A percentile compares a stretch with the other conserved stretches of the same genome.
These are phyloP conservation scores for Leccinum ochraceum DNA, from an alignment of 768 basidiomycete genomes.

Conservation along the genomic window DNA sequence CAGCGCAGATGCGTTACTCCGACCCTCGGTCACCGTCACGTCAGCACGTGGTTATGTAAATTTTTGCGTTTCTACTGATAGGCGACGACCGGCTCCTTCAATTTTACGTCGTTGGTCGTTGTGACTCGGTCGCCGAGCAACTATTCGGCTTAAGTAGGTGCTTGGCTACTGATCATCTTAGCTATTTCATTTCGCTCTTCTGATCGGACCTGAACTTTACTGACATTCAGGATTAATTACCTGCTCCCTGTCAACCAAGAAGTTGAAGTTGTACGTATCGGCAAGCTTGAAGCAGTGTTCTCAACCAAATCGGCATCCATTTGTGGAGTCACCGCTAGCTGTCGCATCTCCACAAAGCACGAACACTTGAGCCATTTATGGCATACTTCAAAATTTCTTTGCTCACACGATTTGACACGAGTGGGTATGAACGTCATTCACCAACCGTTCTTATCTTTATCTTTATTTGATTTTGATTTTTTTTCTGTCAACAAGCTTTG, in stretches of 20 bases:
- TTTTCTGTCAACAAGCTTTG: not conserved
- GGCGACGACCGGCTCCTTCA: not conserved
- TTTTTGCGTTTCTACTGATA: too few relatives aligned
- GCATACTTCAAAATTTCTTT: not conserved
- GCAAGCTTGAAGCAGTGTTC: constrained; percentile 1
- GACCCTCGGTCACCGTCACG: constrained; percentile 16
- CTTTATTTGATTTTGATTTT: not conserved
- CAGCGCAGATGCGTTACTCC: not conserved
- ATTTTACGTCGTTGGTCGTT: constrained; percentile 1
- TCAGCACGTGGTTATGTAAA: not conserved
- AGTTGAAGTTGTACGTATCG: not conserved
- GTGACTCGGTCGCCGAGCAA: not conserved
- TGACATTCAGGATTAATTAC: not conserved
- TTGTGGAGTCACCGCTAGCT: constrained; percentile 4
- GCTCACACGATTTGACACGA: constrained; percentile 7
- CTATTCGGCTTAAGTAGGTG: not conserved
- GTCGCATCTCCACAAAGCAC: not conserved
- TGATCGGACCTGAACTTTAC: constrained; percentile 13
- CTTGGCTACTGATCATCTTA: not conserved
- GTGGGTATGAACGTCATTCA: not conserved
- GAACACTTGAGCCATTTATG: not conserved
- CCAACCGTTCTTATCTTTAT: not conserved
- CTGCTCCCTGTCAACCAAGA: constrained; percentile 1
- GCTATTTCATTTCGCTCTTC: not conserved
- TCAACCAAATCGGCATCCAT: not conserved